A percentile compares a stretch with the other conserved stretches of the same genome.
These are phyloP conservation scores for Paecilomyces dactylethromorphus DNA, from an alignment of 2,329 filamentous ascomycete genomes.

Conservation along the genomic window DNA sequence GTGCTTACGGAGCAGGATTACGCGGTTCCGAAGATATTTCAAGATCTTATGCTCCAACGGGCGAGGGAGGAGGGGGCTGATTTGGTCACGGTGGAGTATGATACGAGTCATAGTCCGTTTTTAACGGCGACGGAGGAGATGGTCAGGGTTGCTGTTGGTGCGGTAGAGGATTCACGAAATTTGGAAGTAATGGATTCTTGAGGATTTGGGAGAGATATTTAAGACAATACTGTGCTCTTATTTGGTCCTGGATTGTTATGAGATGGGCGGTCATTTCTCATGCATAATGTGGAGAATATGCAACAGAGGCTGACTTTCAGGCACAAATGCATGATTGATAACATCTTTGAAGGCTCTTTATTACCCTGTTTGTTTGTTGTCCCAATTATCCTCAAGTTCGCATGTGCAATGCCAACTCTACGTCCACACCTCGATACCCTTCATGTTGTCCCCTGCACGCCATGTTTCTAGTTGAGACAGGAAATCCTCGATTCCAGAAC, in stretches of 20 bases:
- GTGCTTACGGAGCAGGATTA: constrained; percentile 8
- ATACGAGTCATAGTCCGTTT: constrained; percentile 12
- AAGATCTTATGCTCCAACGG: constrained; percentile 10
- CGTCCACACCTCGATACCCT: constrained; percentile 4
- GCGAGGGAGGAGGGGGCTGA: constrained; percentile 3
- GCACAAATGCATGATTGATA: too few relatives aligned
- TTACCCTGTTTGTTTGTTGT: too few relatives aligned
- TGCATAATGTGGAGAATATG: too few relatives aligned
- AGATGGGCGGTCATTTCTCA: too few relatives aligned
- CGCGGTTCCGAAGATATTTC: constrained; percentile 5
- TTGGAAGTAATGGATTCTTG: too few relatives aligned
- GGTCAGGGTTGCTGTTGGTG: constrained; percentile 7
- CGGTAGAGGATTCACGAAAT: constrained; percentile 9
- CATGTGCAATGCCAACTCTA: not conserved
- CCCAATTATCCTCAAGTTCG: not conserved
- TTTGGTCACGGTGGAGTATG: constrained; percentile 6
- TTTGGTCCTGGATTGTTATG: too few relatives aligned
- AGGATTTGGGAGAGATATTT: too few relatives aligned
- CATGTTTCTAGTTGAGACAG: constrained; percentile 8
- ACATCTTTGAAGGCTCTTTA: too few relatives aligned
- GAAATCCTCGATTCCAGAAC: constrained; percentile 24
- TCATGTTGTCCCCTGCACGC: constrained; percentile 22
- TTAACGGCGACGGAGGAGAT: constrained; percentile 8
- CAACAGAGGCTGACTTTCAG: too few relatives aligned
- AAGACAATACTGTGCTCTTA: too few relatives aligned